Evolutionary conservation across 2,329 filamentous ascomycete species (phyloP).

Genomic region (Fusarium brachygibbosum): DNA sequence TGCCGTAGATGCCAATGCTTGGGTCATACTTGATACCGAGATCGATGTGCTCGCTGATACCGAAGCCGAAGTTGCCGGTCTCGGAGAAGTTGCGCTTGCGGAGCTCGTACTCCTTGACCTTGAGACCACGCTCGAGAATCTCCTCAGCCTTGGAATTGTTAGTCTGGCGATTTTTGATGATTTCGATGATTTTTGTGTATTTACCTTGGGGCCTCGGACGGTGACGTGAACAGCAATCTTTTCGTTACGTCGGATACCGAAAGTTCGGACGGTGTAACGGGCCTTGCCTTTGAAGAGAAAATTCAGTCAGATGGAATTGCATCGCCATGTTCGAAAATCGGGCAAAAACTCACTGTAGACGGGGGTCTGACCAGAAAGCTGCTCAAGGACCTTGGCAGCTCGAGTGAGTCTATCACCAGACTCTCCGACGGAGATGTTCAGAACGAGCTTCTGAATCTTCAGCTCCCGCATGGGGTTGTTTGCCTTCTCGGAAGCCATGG

Average conservation of each 20-base stretch:
- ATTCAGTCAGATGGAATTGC: conserved; percentile 33
- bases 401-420: conserved; percentile 99
- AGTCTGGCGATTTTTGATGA: conserved; percentile 26
- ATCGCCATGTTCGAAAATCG: conserved; percentile 28
- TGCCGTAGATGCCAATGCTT: conserved; percentile 98
- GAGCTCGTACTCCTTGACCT: conserved; percentile 99
- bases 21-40: conserved; percentile 99
- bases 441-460: conserved; percentile 98
- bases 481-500: conserved; percentile 80
- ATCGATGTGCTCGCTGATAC: conserved; percentile 99
- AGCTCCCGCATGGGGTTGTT: conserved; percentile 99
- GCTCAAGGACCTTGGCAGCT: conserved; percentile 99
- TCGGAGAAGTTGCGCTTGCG: conserved; percentile 99
- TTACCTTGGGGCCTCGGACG: conserved; percentile 89
- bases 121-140: conserved; percentile 99
- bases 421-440: conserved; percentile 99
- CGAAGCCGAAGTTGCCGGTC: conserved; percentile 99
- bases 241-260: conserved; percentile 99
- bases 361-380: conserved; percentile 98
- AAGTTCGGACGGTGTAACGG: conserved; percentile 99
- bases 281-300: conserved; percentile 81
- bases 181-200: conserved; percentile 8
- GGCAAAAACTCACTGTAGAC: conserved; percentile 86
- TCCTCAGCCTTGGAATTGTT: conserved; percentile 81
- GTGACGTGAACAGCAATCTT: conserved; percentile 99